Evolutionary conservation across 495 filamentous ascomycete species (phyloP), one percentile per base, ranked within the genome.

Genomic region (Glonium stellatum): DNA sequence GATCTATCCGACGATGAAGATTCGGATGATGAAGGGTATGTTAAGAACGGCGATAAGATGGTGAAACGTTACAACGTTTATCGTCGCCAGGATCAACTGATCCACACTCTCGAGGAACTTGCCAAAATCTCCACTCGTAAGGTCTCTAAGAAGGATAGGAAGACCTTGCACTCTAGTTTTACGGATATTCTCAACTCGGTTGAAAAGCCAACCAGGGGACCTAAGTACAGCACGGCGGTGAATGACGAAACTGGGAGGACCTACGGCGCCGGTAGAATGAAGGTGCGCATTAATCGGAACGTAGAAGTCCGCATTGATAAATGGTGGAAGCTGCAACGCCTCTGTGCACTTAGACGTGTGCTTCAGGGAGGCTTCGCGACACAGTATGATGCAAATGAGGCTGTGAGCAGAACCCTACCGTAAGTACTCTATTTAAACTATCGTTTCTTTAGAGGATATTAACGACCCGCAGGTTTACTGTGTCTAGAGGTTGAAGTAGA

Each of bases 311-410:
- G 80, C 59, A 90, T 97, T 56, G 89, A 97, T 67, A 84, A 82
- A 41, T 97, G 92, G 92, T 93, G 89, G 80, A 92, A 96, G 65
- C 80, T 92, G 63, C 79, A 88, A 63, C 80, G 90, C 23, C 72
- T 95, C 50, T 83, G 90, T 59, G 82, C 84, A 44, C 77, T 97
- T 36, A 85, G 87, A 69, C 77, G 85, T n/a, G 70, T 92, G 10
- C 73, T 97, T 42, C 86, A 87, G 60, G 85, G 87, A 13, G 92
- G 92, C 0, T 90, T 97, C 53, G 73, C 85, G 21, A 80, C 79
- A 39, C 92, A 97, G 72, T 95, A 87, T 71, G 77, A 88, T 73
- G 79, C 83, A 39, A 97, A 97, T 61, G 83, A 85, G 48, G 82
- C 87, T 5, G 85, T 97, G 0, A 84, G 86, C 67, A 82, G 92